These are phyloP conservation scores for Lactarius sp. DNA, from an alignment of 768 basidiomycete species.

Conservation along the genomic window DNA sequence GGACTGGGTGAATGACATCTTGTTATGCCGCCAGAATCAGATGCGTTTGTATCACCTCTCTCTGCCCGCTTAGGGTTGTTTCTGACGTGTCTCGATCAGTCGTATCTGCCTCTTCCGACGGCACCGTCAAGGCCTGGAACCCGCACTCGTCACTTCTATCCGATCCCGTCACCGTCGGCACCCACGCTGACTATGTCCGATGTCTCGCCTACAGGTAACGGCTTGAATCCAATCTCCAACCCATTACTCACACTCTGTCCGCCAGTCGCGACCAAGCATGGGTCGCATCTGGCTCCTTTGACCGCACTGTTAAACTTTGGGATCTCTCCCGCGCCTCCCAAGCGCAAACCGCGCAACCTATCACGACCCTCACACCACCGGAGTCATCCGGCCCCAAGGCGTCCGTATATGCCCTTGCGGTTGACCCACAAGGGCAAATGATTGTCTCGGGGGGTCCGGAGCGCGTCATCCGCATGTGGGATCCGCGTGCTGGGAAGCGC, in stretches of 20 bases:
- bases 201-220: conserved; percentile 66
- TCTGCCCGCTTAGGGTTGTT: background rate
- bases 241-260: conserved; percentile 20
- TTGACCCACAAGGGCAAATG: conserved; percentile 72
- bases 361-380: conserved; percentile 62
- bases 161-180: conserved; percentile 65
- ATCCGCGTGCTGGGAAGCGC: conserved; percentile 79
- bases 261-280: conserved; percentile 72
- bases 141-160: conserved; percentile 61
- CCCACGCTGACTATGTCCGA: conserved; percentile 82
- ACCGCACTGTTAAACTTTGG: conserved; percentile 93
- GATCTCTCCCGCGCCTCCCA: conserved; percentile 47
- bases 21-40: conserved; percentile 89
- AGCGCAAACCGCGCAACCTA: conserved; percentile 38
- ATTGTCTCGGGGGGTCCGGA: conserved; percentile 92
- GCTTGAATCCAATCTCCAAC: background rate
- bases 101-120: conserved; percentile 92
- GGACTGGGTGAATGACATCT: conserved; percentile 95
- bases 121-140: conserved; percentile 89
- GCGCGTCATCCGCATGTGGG: conserved; percentile 87
- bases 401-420: conserved; percentile 72
- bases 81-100: conserved; percentile 40
- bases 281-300: conserved; percentile 92
- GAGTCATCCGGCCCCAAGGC: conserved; percentile 63
- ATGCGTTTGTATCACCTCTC: conserved; percentile 47